Percentiles rank a stretch among this genome's conserved stretches.
Conservation (phyloP, 768 basidiomycete genomes). For the Pleurotus cornucopiae region DNA sequence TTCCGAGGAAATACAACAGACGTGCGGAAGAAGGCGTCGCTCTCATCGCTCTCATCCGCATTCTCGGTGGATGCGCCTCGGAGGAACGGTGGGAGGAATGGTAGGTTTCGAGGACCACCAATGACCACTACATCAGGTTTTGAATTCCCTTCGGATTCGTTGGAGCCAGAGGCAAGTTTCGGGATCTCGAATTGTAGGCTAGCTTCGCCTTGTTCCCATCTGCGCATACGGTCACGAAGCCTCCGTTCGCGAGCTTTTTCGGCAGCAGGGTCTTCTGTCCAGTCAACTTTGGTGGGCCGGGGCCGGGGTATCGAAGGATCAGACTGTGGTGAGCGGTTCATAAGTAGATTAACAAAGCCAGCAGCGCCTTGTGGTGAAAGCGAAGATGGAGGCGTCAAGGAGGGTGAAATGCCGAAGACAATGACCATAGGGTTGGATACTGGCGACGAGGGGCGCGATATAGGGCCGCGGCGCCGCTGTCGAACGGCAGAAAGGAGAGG, state of each 20-base stretch:
- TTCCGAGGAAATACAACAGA: conserved; percentile 63
- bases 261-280: conserved; percentile 63
- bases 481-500: conserved; percentile 76
- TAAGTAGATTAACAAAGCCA: conserved; percentile 40
- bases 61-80: conserved; percentile 16
- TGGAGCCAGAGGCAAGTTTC: conserved; percentile 32
- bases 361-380: conserved; percentile 14
- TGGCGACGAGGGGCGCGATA: conserved; percentile 55
- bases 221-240: conserved; percentile 62
- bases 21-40: conserved; percentile 55
- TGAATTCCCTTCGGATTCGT: conserved; percentile 30
- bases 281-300: conserved; percentile 43
- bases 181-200: conserved; percentile 64
- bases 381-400: conserved; percentile 43
- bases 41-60: conserved; percentile 19
- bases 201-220: conserved; percentile 67
- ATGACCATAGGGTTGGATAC: conserved; percentile 73
- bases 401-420: conserved; percentile 82
- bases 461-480: conserved; percentile 62
- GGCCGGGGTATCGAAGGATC: conserved; percentile 24
- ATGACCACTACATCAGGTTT: conserved; percentile 48
- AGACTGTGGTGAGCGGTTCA: conserved; percentile 35
- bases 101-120: conserved; percentile 33
- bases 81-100: conserved; percentile 22
- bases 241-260: conserved; percentile 69